Base-by-base conservation (phyloP, 345 rosid species). In the Adansonia digitata region DNA sequence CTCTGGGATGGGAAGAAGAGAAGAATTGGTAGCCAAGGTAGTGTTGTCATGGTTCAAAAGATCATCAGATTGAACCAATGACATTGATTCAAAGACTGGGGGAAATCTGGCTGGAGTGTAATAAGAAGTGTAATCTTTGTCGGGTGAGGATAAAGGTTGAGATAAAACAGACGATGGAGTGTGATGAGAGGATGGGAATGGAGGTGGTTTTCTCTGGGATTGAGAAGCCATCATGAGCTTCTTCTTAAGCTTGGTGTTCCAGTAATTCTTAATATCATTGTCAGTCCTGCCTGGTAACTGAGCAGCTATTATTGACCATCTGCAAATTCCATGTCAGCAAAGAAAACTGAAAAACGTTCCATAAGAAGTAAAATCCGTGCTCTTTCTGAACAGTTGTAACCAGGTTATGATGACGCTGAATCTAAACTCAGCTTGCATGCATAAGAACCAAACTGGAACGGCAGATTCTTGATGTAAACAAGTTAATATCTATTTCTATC, bases 221-320 rank as follows among this genome's bases (percentile, higher is more conserved):
- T 80, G 86, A 74, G 88, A 82, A 55, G 60, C 29, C 6, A 22
- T 69, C 82, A 89, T 79, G 75, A 92, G 86, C 80, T 88, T 94
- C 86, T 92, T 94, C 90, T 90, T 94, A 56, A 94, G 95, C 86
- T 94, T 94, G 48, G 97, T 94, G 86, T 92, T 94, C 98, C 97
- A 94, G 79, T 92, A 86, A 81, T 94, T 94, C 78, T 94, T 94
- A 51, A 94, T 90, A 80, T 94, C 98, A 72, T 94, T 94, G 62
- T 94, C 98, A 12, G 98, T 94, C 81, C 98, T 87, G 26, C 97
- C 97, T n/a, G 97, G 98, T 74, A 91, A 85, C 75, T 93, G 98
- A 86, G 90, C 95, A 72, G 98, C 98, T 78, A 93, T 93, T 76
- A 91, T 93, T 88, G 96, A 92, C 98, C 98, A 94, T 81, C 98